A percentile compares a stretch with the other conserved stretches of the same genome.
phyloP scores from a whole-genome alignment of 108 stramenopile genomes.

The Cyclostephanos invisitatus region DNA sequence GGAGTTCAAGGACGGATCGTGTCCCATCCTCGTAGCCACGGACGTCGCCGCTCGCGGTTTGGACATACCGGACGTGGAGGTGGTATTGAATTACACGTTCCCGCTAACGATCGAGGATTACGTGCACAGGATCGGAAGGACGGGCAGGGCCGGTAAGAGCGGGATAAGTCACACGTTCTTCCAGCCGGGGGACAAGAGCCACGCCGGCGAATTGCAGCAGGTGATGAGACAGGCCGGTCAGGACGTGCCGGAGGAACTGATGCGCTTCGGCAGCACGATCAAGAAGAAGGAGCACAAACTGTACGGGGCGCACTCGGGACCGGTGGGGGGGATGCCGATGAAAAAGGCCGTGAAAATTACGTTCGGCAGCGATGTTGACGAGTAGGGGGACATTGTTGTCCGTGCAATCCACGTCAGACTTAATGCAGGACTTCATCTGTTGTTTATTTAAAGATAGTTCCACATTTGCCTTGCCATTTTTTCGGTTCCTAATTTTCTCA shows the following conservation, averaged over 20 bases:
- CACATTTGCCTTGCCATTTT: too few relatives aligned
- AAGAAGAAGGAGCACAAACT: conserved; percentile 99
- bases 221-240: conserved; percentile 97
- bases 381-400: background rate
- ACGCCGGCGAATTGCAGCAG: conserved; percentile 95
- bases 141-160: conserved; percentile 95
- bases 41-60: conserved; percentile 98
- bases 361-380: conserved; percentile 59
- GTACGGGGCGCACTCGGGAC: conserved; percentile 93
- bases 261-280: conserved; percentile 97
- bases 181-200: conserved; percentile 93
- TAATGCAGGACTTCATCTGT: too few relatives aligned
- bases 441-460: too few relatives aligned
- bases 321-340: conserved; percentile 67
- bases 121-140: conserved; percentile 96
- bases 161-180: conserved; percentile 97
- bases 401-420: too few relatives aligned
- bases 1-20: conserved; percentile 88
- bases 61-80: conserved; percentile 98
- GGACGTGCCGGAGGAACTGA: conserved; percentile 84
- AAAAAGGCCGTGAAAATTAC: conserved; percentile 89
- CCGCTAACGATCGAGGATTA: conserved; percentile 97
- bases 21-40: conserved; percentile 95
- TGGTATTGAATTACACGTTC: conserved; percentile 96
- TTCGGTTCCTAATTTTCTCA: too few relatives aligned